phyloP scores from a whole-genome alignment of 2,329 filamentous ascomycete genomes.

The Sclerotiophoma versabilis region DNA sequence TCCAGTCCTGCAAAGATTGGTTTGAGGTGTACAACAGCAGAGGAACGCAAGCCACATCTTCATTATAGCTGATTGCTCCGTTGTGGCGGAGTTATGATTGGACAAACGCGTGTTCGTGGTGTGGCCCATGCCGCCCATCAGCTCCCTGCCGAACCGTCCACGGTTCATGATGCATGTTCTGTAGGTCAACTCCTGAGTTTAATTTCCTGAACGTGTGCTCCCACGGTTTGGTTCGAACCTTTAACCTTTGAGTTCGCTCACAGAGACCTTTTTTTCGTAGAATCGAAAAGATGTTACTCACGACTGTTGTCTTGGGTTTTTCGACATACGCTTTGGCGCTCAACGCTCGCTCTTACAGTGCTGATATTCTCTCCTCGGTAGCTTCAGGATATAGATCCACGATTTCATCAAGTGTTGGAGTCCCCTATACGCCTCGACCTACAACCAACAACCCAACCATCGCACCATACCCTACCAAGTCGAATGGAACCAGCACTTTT shows the following conservation, averaged over 20 bases:
- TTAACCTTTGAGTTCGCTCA: neutral
- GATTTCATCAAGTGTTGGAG: neutral
- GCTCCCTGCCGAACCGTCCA: constrained; percentile 1
- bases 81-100: neutral
- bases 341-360: constrained; percentile 18
- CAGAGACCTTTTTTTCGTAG: constrained; percentile 18
- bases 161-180: constrained; percentile 4
- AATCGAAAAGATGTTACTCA: constrained; percentile 19
- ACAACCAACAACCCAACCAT: constrained; percentile 14
- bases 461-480: constrained; percentile 18
- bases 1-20: neutral
- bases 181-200: constrained; percentile 7
- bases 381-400: neutral
- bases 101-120: constrained; percentile 3
- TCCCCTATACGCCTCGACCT: constrained; percentile 3
- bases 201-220: constrained; percentile 11
- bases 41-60: constrained; percentile 6
- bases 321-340: constrained; percentile 27
- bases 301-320: constrained; percentile 15
- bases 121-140: neutral
- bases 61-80: neutral
- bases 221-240: neutral
- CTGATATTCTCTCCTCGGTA: neutral
- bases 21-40: constrained; percentile 8
- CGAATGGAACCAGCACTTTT: constrained; percentile 14